Base-by-base conservation (phyloP, 495 filamentous ascomycete genomes). In the Annulohypoxylon bovei region DNA sequence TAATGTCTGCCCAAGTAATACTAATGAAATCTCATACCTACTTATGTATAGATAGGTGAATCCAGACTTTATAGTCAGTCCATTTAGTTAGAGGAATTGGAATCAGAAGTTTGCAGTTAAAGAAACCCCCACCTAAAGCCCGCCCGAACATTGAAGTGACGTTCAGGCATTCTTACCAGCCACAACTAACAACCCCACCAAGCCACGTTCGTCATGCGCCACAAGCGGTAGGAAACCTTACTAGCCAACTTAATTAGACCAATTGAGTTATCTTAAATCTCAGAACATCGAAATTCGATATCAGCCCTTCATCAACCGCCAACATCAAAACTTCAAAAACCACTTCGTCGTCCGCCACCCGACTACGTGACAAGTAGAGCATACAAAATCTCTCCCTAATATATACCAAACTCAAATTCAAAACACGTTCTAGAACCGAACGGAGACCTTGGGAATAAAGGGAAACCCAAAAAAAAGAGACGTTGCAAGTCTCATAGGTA, bases 401-500 rank as follows among this genome's bases (percentile, higher is more conserved):
- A 22, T 22, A 35, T 14, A 18, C 2, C 12, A 12, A 28, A 35
- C n/a, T 0, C 14, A 14, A 35, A 54, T 33, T 6, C 1, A 54
- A 22, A 53, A n/a, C n/a, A 11, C 18, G 5, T 2, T 52, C 27
- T 18, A 22, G 7, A 4, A 54, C n/a, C n/a, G 9, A 54, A 20
- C 6, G 6, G 8, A 56, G 20, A 39, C 18, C 32, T 37, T 11
- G 12, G 28, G 9, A 28, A 54, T n/a, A 49, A 56, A 27, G n/a
- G 56, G 47, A 16, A 37, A 52, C n/a, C n/a, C n/a, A n/a, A n/a
- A 22, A 39, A 53, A 42, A 58, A 47, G 56, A 65, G 65, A 56
- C 46, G 59, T 70, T 70, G 76, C 62, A 62, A 62, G 76, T 75
- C 81, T 80, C 80, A 76, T 75, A 84, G 83, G 83, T 85, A 85